Conservation (phyloP, 306 rosid species). For the Dryas octopetala region DNA sequence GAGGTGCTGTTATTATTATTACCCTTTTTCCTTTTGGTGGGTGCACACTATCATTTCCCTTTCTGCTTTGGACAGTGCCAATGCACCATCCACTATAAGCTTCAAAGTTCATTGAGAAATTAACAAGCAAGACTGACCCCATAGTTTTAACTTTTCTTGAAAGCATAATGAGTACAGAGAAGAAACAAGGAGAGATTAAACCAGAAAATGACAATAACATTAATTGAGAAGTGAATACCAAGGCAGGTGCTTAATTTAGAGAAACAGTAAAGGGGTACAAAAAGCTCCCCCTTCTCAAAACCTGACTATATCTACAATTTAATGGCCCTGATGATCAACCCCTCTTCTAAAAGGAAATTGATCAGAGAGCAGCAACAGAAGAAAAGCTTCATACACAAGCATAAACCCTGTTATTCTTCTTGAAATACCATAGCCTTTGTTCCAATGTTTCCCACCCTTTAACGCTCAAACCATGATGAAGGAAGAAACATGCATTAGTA, state of each 20-base stretch:
- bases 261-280: constrained; percentile 29
- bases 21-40: background rate
- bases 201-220: constrained; percentile 28
- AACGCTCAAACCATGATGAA: background rate
- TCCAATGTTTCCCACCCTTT: background rate
- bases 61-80: background rate
- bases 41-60: background rate
- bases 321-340: background rate
- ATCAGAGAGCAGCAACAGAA: constrained; percentile 2
- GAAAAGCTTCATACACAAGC: constrained; percentile 20
- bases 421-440: background rate
- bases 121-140: background rate
- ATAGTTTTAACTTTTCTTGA: background rate
- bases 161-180: constrained; percentile 5
- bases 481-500: constrained; percentile 1
- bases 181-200: constrained; percentile 15
- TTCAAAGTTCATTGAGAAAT: background rate
- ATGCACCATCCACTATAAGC: background rate
- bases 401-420: constrained; percentile 2
- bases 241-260: constrained; percentile 31
- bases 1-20: too few species aligned
- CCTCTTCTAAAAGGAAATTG: constrained; percentile 4
- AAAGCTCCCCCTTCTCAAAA: constrained; percentile 30
- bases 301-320: constrained; percentile 15
- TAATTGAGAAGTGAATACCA: constrained; percentile 26